Evolutionary conservation across 805 yeast species (phyloP).

Genomic region (Saccharomyces cerevisiae): DNA sequence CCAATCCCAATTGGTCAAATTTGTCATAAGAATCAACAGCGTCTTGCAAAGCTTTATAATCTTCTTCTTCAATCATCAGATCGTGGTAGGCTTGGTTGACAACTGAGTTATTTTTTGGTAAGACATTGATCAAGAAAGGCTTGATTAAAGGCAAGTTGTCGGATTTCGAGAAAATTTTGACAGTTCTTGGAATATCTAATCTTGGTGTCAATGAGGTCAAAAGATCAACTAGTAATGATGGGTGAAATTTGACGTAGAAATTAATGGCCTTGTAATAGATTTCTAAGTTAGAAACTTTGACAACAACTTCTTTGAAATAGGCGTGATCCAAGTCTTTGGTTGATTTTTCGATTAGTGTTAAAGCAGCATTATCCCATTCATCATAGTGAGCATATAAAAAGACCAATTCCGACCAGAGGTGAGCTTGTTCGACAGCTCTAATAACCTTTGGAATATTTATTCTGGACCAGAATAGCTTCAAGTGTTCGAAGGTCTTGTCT

Average conservation of each 20-base stretch:
- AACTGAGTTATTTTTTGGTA: constrained; percentile 80
- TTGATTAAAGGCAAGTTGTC: constrained; percentile 94
- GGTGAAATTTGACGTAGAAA: constrained; percentile 88
- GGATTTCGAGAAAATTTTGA: constrained; percentile 86
- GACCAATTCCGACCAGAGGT: constrained; percentile 91
- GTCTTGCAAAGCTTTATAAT: constrained; percentile 78
- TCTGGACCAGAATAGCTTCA: constrained; percentile 96
- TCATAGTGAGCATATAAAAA: constrained; percentile 97
- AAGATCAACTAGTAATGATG: constrained; percentile 80
- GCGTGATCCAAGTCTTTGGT: constrained; percentile 89
- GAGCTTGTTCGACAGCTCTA: constrained; percentile 87
- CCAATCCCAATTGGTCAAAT: constrained; percentile 86
- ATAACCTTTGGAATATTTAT: constrained; percentile 95
- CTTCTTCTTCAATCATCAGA: constrained; percentile 91
- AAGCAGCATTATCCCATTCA: constrained; percentile 98
- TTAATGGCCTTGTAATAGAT: constrained; percentile 95
- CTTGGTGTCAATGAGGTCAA: constrained; percentile 78
- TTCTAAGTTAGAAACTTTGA: constrained; percentile 91
- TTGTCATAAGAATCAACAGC: constrained; percentile 86
- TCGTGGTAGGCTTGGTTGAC: constrained; percentile 96
- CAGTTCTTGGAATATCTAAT: constrained; percentile 89
- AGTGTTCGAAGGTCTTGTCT: constrained; percentile 86
- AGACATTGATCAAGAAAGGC: constrained; percentile 86
- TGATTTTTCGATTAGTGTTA: constrained; percentile 91
- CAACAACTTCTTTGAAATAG: constrained; percentile 89